Evolutionary conservation across 345 rosid species (phyloP), one percentile per base, ranked within the genome.

Genomic region (Carallia brachiata): DNA sequence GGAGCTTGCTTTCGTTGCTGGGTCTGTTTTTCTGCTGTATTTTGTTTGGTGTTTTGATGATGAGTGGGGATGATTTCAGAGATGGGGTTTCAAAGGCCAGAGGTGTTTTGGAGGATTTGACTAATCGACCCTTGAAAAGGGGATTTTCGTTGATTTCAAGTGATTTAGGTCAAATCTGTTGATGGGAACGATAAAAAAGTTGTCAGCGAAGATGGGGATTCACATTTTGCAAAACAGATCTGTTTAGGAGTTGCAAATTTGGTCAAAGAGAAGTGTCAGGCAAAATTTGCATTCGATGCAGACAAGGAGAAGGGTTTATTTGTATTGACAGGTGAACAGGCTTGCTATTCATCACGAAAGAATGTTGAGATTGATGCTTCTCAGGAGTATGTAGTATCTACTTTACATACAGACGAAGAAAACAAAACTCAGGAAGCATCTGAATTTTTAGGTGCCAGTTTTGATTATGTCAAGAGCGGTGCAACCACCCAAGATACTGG

Each of bases 61-160:
- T 92, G 97, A 73, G 77, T 70, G 91, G 86, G 69, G 87, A 82
- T 18, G 81, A 75, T 72, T 73, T 73, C 67, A 69, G 62, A 8
- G 77, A 53, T 39, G 79, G 15, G 44, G 70, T 69, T 36, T 57
- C 57, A 6, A 72, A 63, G 36, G 39, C 56, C 58, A 87, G 89
- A 27, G 66, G 62, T 27, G 81, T 59, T 34, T 56, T 76, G 32
- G 76, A 71, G 7, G 89, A 93, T 75, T 27, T 89, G 67, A 89
- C 87, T 0, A 94, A 91, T 66, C 65, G 74, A 1, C 66, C 84
- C 0, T 67, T 17, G 4, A 91, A 91, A 69, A 79, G 97, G 48
- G 85, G 66, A 17, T 30, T 80, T 55, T 87, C 90, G 0, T 73
- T 67, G 67, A 67, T 80, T 84, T 58, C 69, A 17, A 80, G 71